Conservation (phyloP, 768 basidiomycete species). For the Pleurotus eryngii region DNA sequence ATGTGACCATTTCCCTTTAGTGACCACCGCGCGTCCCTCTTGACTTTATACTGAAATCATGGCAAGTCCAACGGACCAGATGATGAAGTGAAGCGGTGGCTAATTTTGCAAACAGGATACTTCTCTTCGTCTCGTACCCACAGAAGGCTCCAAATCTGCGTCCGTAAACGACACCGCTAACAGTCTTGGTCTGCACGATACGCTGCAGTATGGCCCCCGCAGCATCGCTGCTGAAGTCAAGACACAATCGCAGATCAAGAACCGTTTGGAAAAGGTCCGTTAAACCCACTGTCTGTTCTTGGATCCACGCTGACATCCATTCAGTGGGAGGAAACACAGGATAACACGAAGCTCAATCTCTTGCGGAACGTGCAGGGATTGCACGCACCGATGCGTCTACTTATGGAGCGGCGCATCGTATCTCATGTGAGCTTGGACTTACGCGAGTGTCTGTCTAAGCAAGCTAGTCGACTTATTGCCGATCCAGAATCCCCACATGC, state of each 20-base stretch:
- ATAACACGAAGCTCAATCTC: conserved; percentile 80
- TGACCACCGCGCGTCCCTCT: not conserved
- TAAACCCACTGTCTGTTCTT: not conserved
- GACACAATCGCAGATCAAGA: conserved; percentile 56
- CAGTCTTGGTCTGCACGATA: conserved; percentile 82
- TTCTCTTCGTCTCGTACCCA: conserved; percentile 65
- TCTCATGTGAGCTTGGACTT: conserved; percentile 50
- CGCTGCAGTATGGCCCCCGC: conserved; percentile 80
- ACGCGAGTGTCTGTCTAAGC: not conserved
- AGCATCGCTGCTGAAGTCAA: conserved; percentile 76
- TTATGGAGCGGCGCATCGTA: conserved; percentile 95
- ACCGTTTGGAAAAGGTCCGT: conserved; percentile 75
- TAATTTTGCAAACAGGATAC: conserved; percentile 30
- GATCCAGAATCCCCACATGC: conserved; percentile 61
- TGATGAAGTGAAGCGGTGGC: not conserved
- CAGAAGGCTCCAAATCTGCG: conserved; percentile 50
- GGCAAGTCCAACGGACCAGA: not conserved
- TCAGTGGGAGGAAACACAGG: conserved; percentile 94
- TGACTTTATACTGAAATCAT: not conserved
- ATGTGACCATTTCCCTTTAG: too few relatives aligned
- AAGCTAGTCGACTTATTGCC: not conserved
- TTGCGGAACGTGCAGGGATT: conserved; percentile 83
- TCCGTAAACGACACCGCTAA: conserved; percentile 68
- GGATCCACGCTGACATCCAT: conserved; percentile 1
- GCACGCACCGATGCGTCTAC: conserved; percentile 81